Percentiles rank a stretch among this genome's conserved stretches.
phyloP scores from a whole-genome alignment of 306 rosid species.

The Medicago arabica region DNA sequence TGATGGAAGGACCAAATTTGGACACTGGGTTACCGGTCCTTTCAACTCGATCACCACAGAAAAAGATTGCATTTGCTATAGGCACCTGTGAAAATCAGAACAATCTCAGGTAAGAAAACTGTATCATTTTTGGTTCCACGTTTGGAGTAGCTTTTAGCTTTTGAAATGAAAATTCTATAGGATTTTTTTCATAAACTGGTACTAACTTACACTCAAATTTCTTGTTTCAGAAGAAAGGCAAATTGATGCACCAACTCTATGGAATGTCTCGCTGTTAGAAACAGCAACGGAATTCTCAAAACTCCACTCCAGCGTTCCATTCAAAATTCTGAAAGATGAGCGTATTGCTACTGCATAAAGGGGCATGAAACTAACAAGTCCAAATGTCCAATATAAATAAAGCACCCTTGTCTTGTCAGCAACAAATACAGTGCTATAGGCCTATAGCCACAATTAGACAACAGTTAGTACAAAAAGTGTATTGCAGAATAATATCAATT shows the following conservation, averaged over 20 bases:
- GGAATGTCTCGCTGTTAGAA: slow-evolving; percentile 45
- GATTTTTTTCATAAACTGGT: slow-evolving; percentile 19
- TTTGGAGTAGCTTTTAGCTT: no score
- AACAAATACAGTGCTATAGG: neutral
- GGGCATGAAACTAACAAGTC: neutral
- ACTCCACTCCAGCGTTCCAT: slow-evolving; percentile 91
- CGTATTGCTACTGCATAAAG: neutral
- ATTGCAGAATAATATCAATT: neutral
- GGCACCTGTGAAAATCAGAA: slow-evolving; percentile 60
- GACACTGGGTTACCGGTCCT: slow-evolving; percentile 73
- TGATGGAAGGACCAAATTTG: slow-evolving; percentile 68
- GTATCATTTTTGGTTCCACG: slow-evolving; percentile 3
- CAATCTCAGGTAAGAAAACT: slow-evolving; percentile 4
- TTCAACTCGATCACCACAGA: slow-evolving; percentile 78
- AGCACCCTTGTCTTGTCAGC: neutral
- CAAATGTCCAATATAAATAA: neutral
- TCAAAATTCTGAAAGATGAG: slow-evolving; percentile 26
- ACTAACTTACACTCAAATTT: slow-evolving; percentile 61
- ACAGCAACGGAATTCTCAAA: slow-evolving; percentile 71
- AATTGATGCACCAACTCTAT: slow-evolving; percentile 82
- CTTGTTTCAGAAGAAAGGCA: slow-evolving; percentile 65
- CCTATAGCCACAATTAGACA: no score
- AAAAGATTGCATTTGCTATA: slow-evolving; percentile 69
- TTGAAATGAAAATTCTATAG: neutral
- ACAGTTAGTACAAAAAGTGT: neutral